Percentiles rank a stretch among this genome's conserved stretches.
phyloP scores from a whole-genome alignment of 2,329 filamentous ascomycete genomes.

The Cercospora nicotianae region DNA sequence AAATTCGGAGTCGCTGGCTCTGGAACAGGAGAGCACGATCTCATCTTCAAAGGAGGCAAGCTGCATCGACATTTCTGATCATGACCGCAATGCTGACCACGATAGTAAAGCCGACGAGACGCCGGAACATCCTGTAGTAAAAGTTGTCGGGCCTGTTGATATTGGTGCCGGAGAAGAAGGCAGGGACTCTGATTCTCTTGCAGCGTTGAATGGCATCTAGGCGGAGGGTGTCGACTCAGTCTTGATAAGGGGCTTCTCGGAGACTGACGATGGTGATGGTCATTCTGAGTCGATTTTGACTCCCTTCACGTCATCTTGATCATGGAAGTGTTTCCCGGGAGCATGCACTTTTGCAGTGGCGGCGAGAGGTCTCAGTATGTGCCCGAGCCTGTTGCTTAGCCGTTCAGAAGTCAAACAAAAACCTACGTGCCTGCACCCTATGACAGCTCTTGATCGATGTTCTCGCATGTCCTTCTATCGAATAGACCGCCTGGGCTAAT shows the following conservation, averaged over 20 bases:
- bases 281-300: neutral
- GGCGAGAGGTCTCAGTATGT: neutral
- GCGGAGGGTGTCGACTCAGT: neutral
- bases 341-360: neutral
- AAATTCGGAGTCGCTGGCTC: neutral
- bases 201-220: neutral
- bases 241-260: neutral
- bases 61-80: neutral
- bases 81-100: neutral
- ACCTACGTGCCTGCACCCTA: neutral
- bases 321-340: neutral
- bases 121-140: neutral
- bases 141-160: neutral
- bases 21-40: neutral
- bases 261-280: neutral
- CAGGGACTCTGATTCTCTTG: neutral
- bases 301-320: neutral
- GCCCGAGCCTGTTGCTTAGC: neutral
- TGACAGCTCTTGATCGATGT: neutral
- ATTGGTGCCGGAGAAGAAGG: neutral
- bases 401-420: neutral
- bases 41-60: neutral
- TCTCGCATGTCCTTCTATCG: neutral
- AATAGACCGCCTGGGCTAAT: neutral
- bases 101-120: neutral